These are phyloP conservation scores for Aspergillus sclerotiicarbonarius DNA, from an alignment of 495 filamentous ascomycete genomes.

Conservation along the genomic window DNA sequence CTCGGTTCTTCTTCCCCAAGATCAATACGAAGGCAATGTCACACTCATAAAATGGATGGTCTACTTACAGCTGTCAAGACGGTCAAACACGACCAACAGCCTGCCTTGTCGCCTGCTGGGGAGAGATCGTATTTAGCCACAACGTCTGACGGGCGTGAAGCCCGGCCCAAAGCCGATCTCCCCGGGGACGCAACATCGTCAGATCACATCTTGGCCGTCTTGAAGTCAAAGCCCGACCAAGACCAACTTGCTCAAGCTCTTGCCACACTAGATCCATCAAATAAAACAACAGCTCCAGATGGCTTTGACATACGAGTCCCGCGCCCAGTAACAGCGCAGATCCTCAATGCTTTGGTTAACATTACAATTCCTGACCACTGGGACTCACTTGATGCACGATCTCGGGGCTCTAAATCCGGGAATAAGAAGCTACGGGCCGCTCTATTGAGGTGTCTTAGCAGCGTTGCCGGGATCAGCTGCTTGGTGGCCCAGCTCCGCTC, in stretches of 20 bases:
- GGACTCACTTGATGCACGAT: conserved; percentile 53
- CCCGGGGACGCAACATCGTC: conserved; percentile 38
- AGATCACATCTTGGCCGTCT: conserved; percentile 57
- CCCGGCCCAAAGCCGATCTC: conserved; percentile 15
- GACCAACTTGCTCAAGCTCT: conserved; percentile 54
- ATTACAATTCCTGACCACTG: conserved; percentile 77
- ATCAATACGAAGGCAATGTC: conserved; percentile 3
- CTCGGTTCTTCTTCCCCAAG: conserved; percentile 9
- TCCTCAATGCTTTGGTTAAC: conserved; percentile 66
- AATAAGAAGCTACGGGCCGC: conserved; percentile 35
- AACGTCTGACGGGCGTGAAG: conserved; percentile 9
- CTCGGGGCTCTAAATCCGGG: conserved; percentile 26
- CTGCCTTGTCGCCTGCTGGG: conserved; percentile 19
- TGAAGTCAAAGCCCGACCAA: conserved; percentile 64
- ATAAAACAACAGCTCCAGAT: conserved; percentile 25
- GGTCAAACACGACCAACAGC: conserved; percentile 24
- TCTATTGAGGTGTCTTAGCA: conserved; percentile 67
- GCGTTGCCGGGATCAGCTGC: conserved; percentile 69
- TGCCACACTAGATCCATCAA: conserved; percentile 48
- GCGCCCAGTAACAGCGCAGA: conserved; percentile 62
- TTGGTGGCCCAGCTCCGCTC: conserved; percentile 61
- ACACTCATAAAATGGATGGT: conserved; percentile 36
- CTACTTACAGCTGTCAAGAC: conserved; percentile 44
- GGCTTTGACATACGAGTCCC: conserved; percentile 62
- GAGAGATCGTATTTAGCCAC: conserved; percentile 9